A percentile compares a stretch with the other conserved stretches of the same genome.
Conservation (phyloP, 2,329 filamentous ascomycete species). For the Beauveria sp. region DNA sequence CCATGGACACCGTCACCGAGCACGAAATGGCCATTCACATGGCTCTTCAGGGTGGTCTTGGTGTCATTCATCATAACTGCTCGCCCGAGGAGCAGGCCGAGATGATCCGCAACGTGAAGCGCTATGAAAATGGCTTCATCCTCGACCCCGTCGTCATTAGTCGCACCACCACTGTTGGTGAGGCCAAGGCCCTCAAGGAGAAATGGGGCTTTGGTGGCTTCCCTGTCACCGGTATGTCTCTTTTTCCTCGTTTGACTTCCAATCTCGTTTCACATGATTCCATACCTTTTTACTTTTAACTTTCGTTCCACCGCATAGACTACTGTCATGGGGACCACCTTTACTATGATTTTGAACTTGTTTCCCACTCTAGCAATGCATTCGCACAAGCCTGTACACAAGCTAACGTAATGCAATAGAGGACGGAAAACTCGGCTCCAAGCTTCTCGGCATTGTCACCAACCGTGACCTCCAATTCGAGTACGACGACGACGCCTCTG, state of each 20-base stretch:
- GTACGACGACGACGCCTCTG: conserved; percentile 60
- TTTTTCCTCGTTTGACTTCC: conserved; percentile 4
- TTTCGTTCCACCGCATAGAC: conserved; percentile 99
- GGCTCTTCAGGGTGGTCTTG: conserved; percentile 77
- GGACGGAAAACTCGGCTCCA: conserved; percentile 85
- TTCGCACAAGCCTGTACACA: not conserved
- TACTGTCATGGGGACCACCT: conserved; percentile 70
- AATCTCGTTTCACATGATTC: conserved; percentile 58
- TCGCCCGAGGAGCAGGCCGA: conserved; percentile 94
- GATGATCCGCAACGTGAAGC: conserved; percentile 99
- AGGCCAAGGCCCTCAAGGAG: conserved; percentile 89
- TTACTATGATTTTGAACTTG: conserved; percentile 24
- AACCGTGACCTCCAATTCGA: conserved; percentile 98
- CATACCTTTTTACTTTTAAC: conserved; percentile 76
- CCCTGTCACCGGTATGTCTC: conserved; percentile 84
- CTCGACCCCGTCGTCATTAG: conserved; percentile 88
- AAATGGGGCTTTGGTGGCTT: conserved; percentile 99
- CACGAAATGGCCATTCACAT: conserved; percentile 99
- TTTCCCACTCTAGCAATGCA: conserved; percentile 11
- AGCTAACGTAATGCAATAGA: conserved; percentile 45
- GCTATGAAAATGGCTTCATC: conserved; percentile 99
- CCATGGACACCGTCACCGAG: conserved; percentile 99
- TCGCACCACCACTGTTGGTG: conserved; percentile 78
- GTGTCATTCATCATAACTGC: conserved; percentile 99
- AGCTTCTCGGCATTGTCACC: conserved; percentile 94